These are phyloP conservation scores for Stevia rebaudiana DNA, from an alignment of 140 eudicot genomes.

Conservation along the genomic window DNA sequence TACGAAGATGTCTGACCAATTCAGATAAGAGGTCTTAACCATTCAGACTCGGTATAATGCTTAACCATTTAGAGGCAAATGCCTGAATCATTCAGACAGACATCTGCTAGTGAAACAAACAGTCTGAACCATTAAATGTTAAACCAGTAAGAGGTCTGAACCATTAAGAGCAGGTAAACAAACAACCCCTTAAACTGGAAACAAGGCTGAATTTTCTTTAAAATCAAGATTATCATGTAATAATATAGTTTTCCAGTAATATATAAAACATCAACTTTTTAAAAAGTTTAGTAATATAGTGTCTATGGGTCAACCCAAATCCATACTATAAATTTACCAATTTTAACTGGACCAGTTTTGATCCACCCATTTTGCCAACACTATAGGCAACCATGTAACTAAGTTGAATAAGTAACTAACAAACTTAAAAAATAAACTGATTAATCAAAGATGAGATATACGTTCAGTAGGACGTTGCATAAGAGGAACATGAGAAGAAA, in stretches of 20 bases:
- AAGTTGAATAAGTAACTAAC: background rate
- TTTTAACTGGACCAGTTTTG: background rate
- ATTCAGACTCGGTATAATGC: too few species aligned
- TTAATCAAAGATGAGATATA: slow-evolving; percentile 30
- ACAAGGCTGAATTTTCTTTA: background rate
- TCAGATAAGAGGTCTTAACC: too few species aligned
- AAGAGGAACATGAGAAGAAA: slow-evolving; percentile 56
- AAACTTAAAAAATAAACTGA: slow-evolving; percentile 1
- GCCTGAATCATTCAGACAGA: too few species aligned
- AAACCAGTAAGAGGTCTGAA: too few species aligned
- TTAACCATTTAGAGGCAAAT: too few species aligned
- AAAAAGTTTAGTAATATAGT: background rate
- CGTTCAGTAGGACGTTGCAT: slow-evolving; percentile 84
- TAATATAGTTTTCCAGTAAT: background rate
- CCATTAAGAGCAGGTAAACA: too few species aligned
- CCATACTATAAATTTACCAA: background rate
- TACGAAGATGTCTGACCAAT: too few species aligned
- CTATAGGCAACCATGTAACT: background rate
- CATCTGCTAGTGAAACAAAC: too few species aligned
- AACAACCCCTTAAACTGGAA: background rate
- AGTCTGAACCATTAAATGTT: too few species aligned
- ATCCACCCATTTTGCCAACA: background rate
- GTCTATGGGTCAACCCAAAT: background rate
- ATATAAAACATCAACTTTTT: background rate
- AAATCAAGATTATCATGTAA: background rate